A percentile compares a stretch with the other conserved stretches of the same genome.
These are phyloP conservation scores for Clarkia xantiana DNA, from an alignment of 345 rosid species.

Conservation along the genomic window DNA sequence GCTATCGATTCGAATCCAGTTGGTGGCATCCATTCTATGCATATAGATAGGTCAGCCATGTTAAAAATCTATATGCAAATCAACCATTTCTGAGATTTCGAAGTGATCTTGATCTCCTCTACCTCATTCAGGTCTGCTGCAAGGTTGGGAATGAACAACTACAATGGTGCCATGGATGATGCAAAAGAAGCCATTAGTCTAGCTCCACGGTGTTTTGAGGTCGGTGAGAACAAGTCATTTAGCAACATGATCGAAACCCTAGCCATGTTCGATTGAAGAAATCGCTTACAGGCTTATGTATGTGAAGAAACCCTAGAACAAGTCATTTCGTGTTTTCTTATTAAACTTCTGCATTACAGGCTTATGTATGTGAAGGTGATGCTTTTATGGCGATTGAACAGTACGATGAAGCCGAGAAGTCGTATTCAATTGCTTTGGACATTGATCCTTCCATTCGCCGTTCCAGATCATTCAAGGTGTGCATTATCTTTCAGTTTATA, in stretches of 20 bases:
- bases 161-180: slow-evolving; percentile 65
- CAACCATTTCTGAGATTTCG: no score
- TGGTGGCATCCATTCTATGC: slow-evolving; percentile 59
- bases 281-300: slow-evolving; percentile 36
- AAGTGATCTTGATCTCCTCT: not conserved
- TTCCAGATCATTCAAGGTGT: slow-evolving; percentile 68
- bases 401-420: slow-evolving; percentile 52
- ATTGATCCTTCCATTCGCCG: slow-evolving; percentile 62
- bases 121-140: slow-evolving; percentile 37
- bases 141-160: slow-evolving; percentile 48
- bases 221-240: slow-evolving; percentile 7
- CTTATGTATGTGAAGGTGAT: slow-evolving; percentile 75
- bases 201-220: slow-evolving; percentile 53
- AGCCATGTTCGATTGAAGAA: not conserved
- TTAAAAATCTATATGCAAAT: not conserved
- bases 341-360: slow-evolving; percentile 17
- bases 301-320: no score
- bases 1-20: slow-evolving; percentile 53
- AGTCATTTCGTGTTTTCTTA: not conserved
- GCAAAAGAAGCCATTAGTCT: slow-evolving; percentile 32
- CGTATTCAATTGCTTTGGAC: slow-evolving; percentile 40
- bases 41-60: slow-evolving; percentile 45
- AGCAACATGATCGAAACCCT: not conserved
- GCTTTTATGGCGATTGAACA: slow-evolving; percentile 44
- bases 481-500: not conserved